Evolutionary conservation across 1,284 basidiomycete species (phyloP).

Genomic region (Rhodotorula sp.): DNA sequence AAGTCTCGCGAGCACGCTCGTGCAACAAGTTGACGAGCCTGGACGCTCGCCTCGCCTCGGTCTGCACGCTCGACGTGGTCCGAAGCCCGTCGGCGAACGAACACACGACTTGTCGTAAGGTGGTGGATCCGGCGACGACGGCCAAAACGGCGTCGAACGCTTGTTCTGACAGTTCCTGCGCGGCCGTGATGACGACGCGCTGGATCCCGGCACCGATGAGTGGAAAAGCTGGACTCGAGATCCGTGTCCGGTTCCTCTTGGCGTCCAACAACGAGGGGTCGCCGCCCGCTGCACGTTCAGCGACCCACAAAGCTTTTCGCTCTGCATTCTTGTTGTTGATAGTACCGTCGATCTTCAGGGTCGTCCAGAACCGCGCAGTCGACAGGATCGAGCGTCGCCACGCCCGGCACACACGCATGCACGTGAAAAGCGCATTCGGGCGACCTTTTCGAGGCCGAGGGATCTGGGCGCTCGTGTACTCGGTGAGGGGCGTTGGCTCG

Average conservation of each 20-base stretch:
- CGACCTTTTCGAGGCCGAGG: constrained; percentile 5
- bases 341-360: constrained; percentile 25
- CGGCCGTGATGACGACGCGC: constrained; percentile 25
- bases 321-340: constrained; percentile 17
- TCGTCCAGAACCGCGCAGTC: constrained; percentile 22
- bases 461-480: not conserved
- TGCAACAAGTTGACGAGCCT: constrained; percentile 17
- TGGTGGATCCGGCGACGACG: not conserved
- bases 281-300: not conserved
- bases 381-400: constrained; percentile 23
- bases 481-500: not conserved
- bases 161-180: constrained; percentile 16
- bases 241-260: not conserved
- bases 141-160: constrained; percentile 1
- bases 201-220: not conserved
- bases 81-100: constrained; percentile 29
- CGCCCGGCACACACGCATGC: constrained; percentile 22
- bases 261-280: too few species aligned
- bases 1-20: not conserved
- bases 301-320: constrained; percentile 12
- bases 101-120: constrained; percentile 15
- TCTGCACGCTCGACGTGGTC: constrained; percentile 13
- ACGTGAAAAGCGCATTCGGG: constrained; percentile 14
- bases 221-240: not conserved
- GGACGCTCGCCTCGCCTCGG: constrained; percentile 6